Base-by-base conservation (phyloP, 2,329 filamentous ascomycete species). In the Trichoderma sp. region DNA sequence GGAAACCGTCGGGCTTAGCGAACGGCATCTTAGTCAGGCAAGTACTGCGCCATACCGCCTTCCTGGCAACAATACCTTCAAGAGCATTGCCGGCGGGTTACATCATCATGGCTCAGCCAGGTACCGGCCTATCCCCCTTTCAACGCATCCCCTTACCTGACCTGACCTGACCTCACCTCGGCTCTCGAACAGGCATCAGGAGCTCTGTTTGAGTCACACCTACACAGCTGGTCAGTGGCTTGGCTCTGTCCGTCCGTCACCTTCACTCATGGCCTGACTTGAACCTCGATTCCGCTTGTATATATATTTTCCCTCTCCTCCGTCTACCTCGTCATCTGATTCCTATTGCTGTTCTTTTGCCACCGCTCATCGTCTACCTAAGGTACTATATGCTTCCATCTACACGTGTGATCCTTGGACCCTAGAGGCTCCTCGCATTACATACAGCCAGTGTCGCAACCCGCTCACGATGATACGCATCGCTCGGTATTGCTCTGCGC, bases 401-500 rank as follows among this genome's bases (percentile, higher is more conserved):
- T n/a, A 43, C 28, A 52, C 48, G 19, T 17, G 15, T 61, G 24
- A 43, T 52, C 24, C 21, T 51, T 51, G 57, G 21, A 50, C 45
- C 34, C 24, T 45, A 60, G 57, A 60, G 45, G 10, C 57, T 52
- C 9, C 44, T 61, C 24, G 48, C 58, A 52, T 51, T 21, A 7
- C 39, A 17, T 61, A 34, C 34, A 52, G 41, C 30, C 55, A 51
- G n/a, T 60, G 30, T 45, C 34, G 15, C 60, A 47, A 10, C 43
- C 30, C 30, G 44, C 56, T 57, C 52, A 58, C 34, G 62, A 64
- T 65, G 64, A 65, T 61, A 57, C 41, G 19, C 64, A 45, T 47
- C 30, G 30, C 21, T 45, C 48, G 55, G 28, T n/a, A 30, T 52
- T 41, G 59, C 44, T 48, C 10, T 43, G 19, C 41, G 5, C 28